Conservation (phyloP, 768 basidiomycete species). For the Lactarius tabidus region DNA sequence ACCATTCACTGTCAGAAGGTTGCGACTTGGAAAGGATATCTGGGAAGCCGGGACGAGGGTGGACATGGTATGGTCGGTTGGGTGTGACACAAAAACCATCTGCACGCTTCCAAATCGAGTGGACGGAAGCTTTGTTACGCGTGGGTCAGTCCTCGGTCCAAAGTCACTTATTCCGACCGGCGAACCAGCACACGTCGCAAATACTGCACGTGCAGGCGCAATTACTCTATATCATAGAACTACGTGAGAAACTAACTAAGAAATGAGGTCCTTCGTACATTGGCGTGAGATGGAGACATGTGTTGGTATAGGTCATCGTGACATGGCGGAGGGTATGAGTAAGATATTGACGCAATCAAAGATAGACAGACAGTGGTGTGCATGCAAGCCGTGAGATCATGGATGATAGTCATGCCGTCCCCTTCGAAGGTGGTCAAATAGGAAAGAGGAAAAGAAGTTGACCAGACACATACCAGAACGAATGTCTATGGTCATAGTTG, state of each 20-base stretch:
- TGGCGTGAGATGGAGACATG: slow-evolving; percentile 32
- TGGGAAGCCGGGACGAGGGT: not conserved
- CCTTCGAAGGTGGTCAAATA: slow-evolving; percentile 6
- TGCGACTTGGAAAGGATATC: not conserved
- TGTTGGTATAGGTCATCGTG: slow-evolving; percentile 36
- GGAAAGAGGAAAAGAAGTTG: not conserved
- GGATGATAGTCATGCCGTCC: not conserved
- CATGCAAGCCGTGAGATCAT: not conserved
- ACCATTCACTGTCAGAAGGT: not conserved
- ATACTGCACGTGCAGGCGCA: not conserved
- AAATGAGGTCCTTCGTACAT: slow-evolving; percentile 24
- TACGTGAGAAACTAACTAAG: slow-evolving; percentile 13
- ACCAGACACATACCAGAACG: slow-evolving; percentile 5
- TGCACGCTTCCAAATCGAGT: not conserved
- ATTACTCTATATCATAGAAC: slow-evolving; percentile 15
- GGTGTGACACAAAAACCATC: not conserved
- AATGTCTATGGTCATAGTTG: slow-evolving; percentile 2
- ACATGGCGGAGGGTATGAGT: slow-evolving; percentile 35
- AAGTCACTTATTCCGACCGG: not conserved
- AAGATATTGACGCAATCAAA: slow-evolving; percentile 9
- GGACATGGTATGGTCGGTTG: not conserved
- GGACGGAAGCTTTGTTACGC: not conserved
- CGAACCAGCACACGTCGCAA: not conserved
- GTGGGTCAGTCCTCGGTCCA: not conserved
- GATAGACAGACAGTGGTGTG: not conserved